phyloP scores from a whole-genome alignment of 495 filamentous ascomycete species.

The Astrothelium subdiscretum region DNA sequence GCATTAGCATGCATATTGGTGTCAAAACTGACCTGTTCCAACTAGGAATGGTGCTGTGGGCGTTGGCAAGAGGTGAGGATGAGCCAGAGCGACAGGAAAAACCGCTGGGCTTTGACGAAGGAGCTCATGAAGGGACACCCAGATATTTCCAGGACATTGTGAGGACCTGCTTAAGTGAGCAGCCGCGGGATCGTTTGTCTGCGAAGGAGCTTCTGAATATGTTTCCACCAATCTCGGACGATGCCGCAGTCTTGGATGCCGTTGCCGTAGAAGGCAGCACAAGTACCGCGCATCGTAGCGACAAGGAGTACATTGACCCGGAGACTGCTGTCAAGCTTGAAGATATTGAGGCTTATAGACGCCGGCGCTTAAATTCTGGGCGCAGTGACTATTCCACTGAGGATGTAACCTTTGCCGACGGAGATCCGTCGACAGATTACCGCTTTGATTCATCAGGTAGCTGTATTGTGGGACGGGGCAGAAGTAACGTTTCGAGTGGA shows the following conservation, averaged over 20 bases:
- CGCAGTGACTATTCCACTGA: neutral
- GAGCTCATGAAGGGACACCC: constrained; percentile 2
- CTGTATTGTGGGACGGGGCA: constrained; percentile 23
- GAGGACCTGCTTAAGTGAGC: constrained; percentile 18
- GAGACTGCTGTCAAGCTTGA: constrained; percentile 21
- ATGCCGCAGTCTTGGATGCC: neutral
- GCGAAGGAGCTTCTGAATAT: constrained; percentile 19
- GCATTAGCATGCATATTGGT: constrained; percentile 96
- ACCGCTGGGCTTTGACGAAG: constrained; percentile 43
- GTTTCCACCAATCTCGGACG: constrained; percentile 17
- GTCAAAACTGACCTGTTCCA: constrained; percentile 96
- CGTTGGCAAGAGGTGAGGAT: constrained; percentile 72
- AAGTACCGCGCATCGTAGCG: constrained; percentile 19
- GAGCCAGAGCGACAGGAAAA: constrained; percentile 73
- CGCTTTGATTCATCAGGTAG: constrained; percentile 23
- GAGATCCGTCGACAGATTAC: constrained; percentile 20
- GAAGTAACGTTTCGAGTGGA: constrained; percentile 15
- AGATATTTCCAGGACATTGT: constrained; percentile 22
- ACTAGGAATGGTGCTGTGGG: constrained; percentile 95
- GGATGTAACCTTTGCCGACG: constrained; percentile 18
- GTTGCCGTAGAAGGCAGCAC: constrained; percentile 9
- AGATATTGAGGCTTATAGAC: constrained; percentile 18
- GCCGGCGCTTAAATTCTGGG: neutral
- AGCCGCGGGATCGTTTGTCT: constrained; percentile 15
- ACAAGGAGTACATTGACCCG: constrained; percentile 30